These are phyloP conservation scores for Aurantiochytrium sp. DNA, from an alignment of 108 stramenopile species.

Conservation along the genomic window DNA sequence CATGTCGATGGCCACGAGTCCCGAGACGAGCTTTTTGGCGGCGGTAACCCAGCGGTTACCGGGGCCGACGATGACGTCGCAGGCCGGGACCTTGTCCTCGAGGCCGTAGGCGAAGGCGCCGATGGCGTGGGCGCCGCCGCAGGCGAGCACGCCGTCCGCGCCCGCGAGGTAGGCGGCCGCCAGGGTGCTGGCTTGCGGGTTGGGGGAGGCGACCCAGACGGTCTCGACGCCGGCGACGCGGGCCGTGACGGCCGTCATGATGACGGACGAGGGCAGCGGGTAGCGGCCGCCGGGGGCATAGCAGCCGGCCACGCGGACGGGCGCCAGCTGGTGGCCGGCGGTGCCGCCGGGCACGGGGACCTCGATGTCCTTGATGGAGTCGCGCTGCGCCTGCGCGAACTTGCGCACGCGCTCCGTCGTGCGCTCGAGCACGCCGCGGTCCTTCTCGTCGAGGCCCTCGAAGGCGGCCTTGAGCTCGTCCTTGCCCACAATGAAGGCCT, in stretches of 20 bases:
- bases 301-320: slow-evolving; percentile 89
- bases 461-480: slow-evolving; percentile 50
- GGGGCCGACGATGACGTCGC: slow-evolving; percentile 96
- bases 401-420: slow-evolving; percentile 72
- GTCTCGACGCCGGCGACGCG: slow-evolving; percentile 84
- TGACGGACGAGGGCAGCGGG: slow-evolving; percentile 89
- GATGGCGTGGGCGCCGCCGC: slow-evolving; percentile 95
- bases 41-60: slow-evolving; percentile 99
- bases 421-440: slow-evolving; percentile 66
- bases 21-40: slow-evolving; percentile 83
- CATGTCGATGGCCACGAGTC: slow-evolving; percentile 92
- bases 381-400: slow-evolving; percentile 85
- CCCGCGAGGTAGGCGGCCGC: slow-evolving; percentile 83
- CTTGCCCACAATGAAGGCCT: slow-evolving; percentile 29
- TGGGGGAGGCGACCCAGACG: slow-evolving; percentile 84
- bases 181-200: slow-evolving; percentile 81
- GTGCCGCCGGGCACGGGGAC: slow-evolving; percentile 87
- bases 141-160: slow-evolving; percentile 75
- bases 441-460: slow-evolving; percentile 40
- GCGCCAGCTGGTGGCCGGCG: slow-evolving; percentile 91
- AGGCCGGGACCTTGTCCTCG: slow-evolving; percentile 59
- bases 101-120: slow-evolving; percentile 88
- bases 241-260: slow-evolving; percentile 97
- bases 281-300: slow-evolving; percentile 98
- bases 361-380: slow-evolving; percentile 71